A percentile compares a stretch with the other conserved stretches of the same genome.
Conservation (phyloP, 176 grass and related monocot species). For the Leersia perrieri region DNA sequence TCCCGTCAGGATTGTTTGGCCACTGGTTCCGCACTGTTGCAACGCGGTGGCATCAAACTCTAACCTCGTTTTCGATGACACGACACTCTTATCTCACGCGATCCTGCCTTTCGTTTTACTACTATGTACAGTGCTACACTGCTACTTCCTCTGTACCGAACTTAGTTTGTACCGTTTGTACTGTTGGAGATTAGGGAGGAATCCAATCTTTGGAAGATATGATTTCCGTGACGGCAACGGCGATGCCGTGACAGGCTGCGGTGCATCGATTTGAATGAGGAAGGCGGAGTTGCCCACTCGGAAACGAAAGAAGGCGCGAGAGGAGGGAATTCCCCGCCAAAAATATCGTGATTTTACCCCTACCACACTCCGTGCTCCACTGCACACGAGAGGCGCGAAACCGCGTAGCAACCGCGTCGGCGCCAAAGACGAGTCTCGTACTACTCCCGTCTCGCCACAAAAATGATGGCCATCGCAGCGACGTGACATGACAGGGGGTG, state of each 20-base stretch:
- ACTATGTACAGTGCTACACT: too few species aligned
- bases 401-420: constrained; percentile 29
- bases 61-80: background rate
- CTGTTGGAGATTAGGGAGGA: background rate
- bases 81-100: background rate
- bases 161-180: too few species aligned
- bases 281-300: background rate
- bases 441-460: background rate
- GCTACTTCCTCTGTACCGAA: too few species aligned
- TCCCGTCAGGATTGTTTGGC: too few species aligned
- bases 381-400: too few species aligned
- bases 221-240: background rate
- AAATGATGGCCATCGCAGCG: background rate
- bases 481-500: background rate
- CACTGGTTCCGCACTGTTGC: too few species aligned
- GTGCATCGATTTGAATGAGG: background rate
- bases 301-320: background rate
- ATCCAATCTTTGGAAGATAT: background rate
- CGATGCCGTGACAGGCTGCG: background rate
- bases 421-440: background rate
- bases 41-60: too few species aligned
- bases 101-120: background rate
- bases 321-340: constrained; percentile 1
- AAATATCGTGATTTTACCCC: background rate
- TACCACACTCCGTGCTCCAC: too few species aligned